Conservation (phyloP, 2,329 filamentous ascomycete genomes). For the Rhexocercosporidium sp. region DNA sequence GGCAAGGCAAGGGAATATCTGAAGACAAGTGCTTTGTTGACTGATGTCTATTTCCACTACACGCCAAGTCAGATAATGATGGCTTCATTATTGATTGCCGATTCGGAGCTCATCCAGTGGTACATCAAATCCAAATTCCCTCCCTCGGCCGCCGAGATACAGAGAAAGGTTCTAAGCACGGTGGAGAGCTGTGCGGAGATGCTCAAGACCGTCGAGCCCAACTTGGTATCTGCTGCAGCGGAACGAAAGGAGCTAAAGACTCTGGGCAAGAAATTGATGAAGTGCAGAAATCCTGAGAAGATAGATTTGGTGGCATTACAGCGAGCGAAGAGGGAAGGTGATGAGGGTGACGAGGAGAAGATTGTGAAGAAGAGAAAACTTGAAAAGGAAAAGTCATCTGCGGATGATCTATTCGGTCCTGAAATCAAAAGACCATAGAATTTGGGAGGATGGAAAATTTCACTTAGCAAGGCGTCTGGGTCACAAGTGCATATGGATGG, state of each 20-base stretch:
- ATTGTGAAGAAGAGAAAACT: conserved; percentile 47
- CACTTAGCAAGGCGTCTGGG: conserved; percentile 36
- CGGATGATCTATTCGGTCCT: conserved; percentile 43
- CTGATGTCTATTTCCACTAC: conserved; percentile 96
- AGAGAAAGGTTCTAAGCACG: conserved; percentile 55
- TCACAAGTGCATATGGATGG: conserved; percentile 29
- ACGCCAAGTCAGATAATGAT: conserved; percentile 95
- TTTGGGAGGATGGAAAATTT: conserved; percentile 6
- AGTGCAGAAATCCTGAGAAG: conserved; percentile 76
- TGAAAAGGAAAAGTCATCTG: conserved; percentile 47
- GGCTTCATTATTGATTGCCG: conserved; percentile 76
- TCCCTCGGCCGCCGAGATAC: conserved; percentile 33
- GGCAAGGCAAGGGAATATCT: conserved; percentile 74
- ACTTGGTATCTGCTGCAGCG: conserved; percentile 28
- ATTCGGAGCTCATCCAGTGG: conserved; percentile 59
- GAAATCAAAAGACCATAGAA: conserved; percentile 29
- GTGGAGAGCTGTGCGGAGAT: conserved; percentile 58
- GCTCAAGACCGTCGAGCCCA: conserved; percentile 58
- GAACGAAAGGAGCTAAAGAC: conserved; percentile 57
- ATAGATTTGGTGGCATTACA: conserved; percentile 70
- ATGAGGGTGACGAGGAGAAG: conserved; percentile 38
- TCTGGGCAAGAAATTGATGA: conserved; percentile 71
- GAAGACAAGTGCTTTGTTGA: conserved; percentile 81
- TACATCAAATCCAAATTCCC: conserved; percentile 42
- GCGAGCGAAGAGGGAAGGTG: conserved; percentile 61